Base-by-base conservation (phyloP, 1,284 basidiomycete genomes). In the Ustilago loliicola region DNA sequence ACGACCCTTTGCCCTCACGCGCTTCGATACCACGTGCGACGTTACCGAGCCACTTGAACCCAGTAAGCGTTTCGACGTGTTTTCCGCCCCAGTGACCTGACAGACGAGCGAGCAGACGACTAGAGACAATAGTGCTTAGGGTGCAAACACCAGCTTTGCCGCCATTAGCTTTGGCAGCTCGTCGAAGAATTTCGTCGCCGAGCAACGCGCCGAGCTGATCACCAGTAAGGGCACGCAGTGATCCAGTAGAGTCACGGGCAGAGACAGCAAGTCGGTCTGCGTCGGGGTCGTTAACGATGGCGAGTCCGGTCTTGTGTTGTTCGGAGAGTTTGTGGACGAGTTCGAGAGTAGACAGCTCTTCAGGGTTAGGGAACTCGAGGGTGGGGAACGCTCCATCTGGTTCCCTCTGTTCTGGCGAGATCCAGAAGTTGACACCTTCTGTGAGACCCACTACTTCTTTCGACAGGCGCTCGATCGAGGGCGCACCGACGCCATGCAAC, bases 1-100 rank as follows among this genome's bases (percentile, higher is more conserved):
- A 83, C 11, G 73, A 62, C 3, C 78, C 71, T 4, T 63, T 51
- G 34, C 80, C 80, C 42, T 79, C 59, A 1, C 72, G 55, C 1
- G 62, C 71, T 27, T 79, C 66, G 23, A 81, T 73, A 13, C 62
- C 65, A 17, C 67, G 66, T 11, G 82, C 82, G 0, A 80, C 79
- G 29, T 78, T 71, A 10, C 82, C 82, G 50, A 83, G 80, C 82
- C 82, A 83, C 66, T 83, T 83, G 82, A 83, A 83, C 2, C 82
- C 82, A 1, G 82, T 83, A 7, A 82, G 63, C 27, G 81, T 83
- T 66, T 83, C 82, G 30, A 73, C 67, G 21, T 83, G 79, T 15
- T 58, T 58, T 1, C 72, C 77, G 6, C 79, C 79, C 55, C 66
- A 73, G 45, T 66, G 58, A 2, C 67, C 65, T 0, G 82, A 81